Evolutionary conservation across 257 asterid species (phyloP), one percentile per base, ranked within the genome.

Genomic region (Cinchona pubescens): DNA sequence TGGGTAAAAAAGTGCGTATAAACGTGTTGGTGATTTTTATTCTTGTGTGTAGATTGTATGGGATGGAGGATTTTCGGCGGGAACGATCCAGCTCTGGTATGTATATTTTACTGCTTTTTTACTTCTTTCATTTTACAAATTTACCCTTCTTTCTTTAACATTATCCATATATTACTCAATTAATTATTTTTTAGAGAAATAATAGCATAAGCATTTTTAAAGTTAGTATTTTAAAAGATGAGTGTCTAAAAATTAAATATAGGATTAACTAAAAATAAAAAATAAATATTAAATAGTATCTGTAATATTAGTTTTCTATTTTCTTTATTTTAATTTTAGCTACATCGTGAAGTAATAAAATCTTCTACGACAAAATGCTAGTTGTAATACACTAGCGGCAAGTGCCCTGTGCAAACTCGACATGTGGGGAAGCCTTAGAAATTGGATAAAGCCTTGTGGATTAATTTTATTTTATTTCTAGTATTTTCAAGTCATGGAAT

Each of bases 1-100:
- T 30, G 78, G 76, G 69, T 67, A 29, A 67, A 71, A 59, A 19
- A 58, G 48, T 49, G 60, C 61, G 45, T 5, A 30, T 35, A 73
- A 60, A 32, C 27, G 38, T 69, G 75, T 53, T 65, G 62, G 76
- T 69, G 49, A 66, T 43, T 49, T 46, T n/a, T n/a, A n/a, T n/a
- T n/a, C n/a, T n/a, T 64, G 76, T 56, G 13, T 78, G 81, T 84
- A 92, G 97, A 87, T 59, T 93, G 97, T 76, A 74, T 89, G 82
- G 82, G 86, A 59, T 86, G 92, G 97, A 87, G 88, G 76, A 62
- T 85, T 85, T 89, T 87, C 82, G 93, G 97, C 89, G 98, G 94
- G 88, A 86, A 87, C 73, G 94, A 89, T 71, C 82, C 86, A 38
- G 80, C 84, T 79, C 82, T 79, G 91, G 98, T 93, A 82, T 42